phyloP scores from a whole-genome alignment of 1,139 yeast genomes.

The Debaryomycetaceae sp. region DNA sequence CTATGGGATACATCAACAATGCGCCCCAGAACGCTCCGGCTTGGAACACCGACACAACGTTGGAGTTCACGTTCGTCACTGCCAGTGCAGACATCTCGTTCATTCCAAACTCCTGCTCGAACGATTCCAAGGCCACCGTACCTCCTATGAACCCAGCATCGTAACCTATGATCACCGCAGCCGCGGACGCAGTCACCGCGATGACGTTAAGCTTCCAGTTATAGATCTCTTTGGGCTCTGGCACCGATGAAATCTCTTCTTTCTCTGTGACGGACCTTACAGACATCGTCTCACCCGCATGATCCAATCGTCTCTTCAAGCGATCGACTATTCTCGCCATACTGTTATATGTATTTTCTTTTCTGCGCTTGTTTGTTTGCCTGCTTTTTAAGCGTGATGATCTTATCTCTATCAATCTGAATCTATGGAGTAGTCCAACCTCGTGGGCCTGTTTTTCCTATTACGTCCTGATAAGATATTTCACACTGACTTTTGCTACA shows the following conservation, averaged over 20 bases:
- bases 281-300: slow-evolving; percentile 12
- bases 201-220: slow-evolving; percentile 17
- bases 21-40: slow-evolving; percentile 35
- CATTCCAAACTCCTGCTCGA: slow-evolving; percentile 24
- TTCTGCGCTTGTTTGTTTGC: not conserved
- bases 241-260: slow-evolving; percentile 7
- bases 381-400: not conserved
- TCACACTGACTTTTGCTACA: not conserved
- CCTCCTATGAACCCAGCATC: slow-evolving; percentile 36
- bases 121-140: slow-evolving; percentile 24
- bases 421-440: not conserved
- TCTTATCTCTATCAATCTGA: not conserved
- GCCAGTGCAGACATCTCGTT: slow-evolving; percentile 13
- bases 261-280: slow-evolving; percentile 8
- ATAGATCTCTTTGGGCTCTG: slow-evolving; percentile 21
- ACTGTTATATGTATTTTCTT: not conserved
- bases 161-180: slow-evolving; percentile 33
- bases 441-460: not conserved
- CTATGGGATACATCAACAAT: slow-evolving; percentile 26
- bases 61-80: slow-evolving; percentile 16
- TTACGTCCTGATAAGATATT: not conserved
- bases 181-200: slow-evolving; percentile 25
- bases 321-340: slow-evolving; percentile 1
- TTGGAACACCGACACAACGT: slow-evolving; percentile 34
- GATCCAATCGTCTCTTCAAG: slow-evolving; percentile 4